phyloP scores from a whole-genome alignment of 257 asterid genomes.

The Capsicum chinense region DNA sequence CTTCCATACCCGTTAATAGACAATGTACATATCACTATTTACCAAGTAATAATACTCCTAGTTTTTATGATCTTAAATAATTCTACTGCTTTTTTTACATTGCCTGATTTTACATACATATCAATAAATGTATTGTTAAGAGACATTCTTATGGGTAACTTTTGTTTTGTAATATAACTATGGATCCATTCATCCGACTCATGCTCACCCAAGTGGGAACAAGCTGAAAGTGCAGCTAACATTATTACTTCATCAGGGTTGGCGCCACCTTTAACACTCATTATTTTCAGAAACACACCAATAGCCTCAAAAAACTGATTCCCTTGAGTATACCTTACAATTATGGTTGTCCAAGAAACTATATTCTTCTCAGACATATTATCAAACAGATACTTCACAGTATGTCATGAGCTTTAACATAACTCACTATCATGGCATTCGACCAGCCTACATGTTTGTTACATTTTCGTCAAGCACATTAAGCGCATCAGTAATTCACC shows the following conservation, averaged over 20 bases:
- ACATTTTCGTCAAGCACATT: slow-evolving; percentile 19
- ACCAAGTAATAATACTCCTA: slow-evolving; percentile 31
- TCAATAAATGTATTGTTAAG: slow-evolving; percentile 34
- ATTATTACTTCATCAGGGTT: slow-evolving; percentile 33
- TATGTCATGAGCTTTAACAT: slow-evolving; percentile 29
- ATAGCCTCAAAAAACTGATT: slow-evolving; percentile 27
- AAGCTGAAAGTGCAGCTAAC: slow-evolving; percentile 34
- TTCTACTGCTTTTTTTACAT: slow-evolving; percentile 24
- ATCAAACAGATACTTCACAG: slow-evolving; percentile 11
- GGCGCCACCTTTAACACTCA: not conserved
- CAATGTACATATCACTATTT: slow-evolving; percentile 30
- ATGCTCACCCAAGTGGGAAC: slow-evolving; percentile 35
- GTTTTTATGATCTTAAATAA: slow-evolving; percentile 29
- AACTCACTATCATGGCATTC: slow-evolving; percentile 30
- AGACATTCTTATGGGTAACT: slow-evolving; percentile 15
- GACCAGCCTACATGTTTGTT: not conserved
- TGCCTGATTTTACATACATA: slow-evolving; percentile 35
- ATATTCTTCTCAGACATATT: slow-evolving; percentile 26
- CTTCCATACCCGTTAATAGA: slow-evolving; percentile 30
- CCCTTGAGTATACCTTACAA: slow-evolving; percentile 15
- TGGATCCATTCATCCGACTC: slow-evolving; percentile 31
- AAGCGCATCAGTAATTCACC: slow-evolving; percentile 28
- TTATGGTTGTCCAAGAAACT: slow-evolving; percentile 34
- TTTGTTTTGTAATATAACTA: slow-evolving; percentile 20
- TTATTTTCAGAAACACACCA: slow-evolving; percentile 23